These are phyloP conservation scores for Talaromyces pinophilus DNA, from an alignment of 2,329 filamentous ascomycete species.

Conservation along the genomic window DNA sequence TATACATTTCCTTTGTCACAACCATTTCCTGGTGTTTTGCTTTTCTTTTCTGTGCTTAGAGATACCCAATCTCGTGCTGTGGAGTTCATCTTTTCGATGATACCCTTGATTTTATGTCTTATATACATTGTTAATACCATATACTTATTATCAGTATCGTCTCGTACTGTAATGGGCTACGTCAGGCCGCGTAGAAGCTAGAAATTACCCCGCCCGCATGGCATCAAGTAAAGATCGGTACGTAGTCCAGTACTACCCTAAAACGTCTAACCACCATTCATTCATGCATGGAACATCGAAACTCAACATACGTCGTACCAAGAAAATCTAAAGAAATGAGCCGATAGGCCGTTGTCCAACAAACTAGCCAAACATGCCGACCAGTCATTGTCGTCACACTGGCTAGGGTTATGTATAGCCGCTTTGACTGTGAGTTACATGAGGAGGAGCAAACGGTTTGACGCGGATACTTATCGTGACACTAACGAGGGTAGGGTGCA, in stretches of 20 bases:
- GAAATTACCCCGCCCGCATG: not conserved
- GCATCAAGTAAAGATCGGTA: not conserved
- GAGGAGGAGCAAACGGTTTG: not conserved
- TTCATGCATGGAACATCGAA: slow-evolving; percentile 5
- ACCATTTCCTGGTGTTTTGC: slow-evolving; percentile 21
- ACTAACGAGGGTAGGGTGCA: not conserved
- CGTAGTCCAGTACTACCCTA: not conserved
- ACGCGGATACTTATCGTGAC: slow-evolving; percentile 9
- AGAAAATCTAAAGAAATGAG: not conserved
- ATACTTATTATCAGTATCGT: not conserved
- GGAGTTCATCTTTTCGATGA: slow-evolving; percentile 23
- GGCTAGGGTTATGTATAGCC: not conserved
- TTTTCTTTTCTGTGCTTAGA: slow-evolving; percentile 22
- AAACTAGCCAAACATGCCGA: not conserved
- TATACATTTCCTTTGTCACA: slow-evolving; percentile 22
- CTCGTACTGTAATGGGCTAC: not conserved
- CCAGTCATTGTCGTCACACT: not conserved
- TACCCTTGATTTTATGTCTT: slow-evolving; percentile 19
- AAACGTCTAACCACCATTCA: not conserved
- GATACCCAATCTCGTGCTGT: slow-evolving; percentile 25
- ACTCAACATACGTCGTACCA: not conserved
- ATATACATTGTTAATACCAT: slow-evolving; percentile 21
- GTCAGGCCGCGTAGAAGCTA: not conserved
- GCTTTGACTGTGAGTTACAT: not conserved
- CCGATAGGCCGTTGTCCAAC: not conserved